phyloP scores from a whole-genome alignment of 495 filamentous ascomycete genomes.

The Neurospora sublineolata region DNA sequence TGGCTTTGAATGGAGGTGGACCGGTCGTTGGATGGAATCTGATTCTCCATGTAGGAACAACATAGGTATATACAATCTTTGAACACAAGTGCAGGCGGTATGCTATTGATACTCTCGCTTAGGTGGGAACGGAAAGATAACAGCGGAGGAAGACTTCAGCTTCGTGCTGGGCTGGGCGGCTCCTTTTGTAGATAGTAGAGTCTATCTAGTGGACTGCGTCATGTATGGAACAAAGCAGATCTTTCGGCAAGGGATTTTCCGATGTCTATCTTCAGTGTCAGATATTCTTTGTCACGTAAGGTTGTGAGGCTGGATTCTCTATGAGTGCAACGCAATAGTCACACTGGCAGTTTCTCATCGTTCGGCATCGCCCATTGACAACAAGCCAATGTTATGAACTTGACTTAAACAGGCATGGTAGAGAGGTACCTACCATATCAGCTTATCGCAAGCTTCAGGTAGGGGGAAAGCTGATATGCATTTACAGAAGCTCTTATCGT shows the following conservation, averaged over 20 bases:
- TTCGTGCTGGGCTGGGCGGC: not conserved
- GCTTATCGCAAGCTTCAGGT: not conserved
- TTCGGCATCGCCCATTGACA: not conserved
- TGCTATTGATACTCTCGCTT: not conserved
- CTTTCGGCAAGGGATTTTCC: not conserved
- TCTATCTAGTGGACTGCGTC: not conserved
- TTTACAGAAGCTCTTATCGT: not conserved
- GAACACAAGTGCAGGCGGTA: not conserved
- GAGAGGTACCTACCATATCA: not conserved
- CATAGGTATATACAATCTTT: constrained; percentile 6
- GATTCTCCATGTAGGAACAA: constrained; percentile 4
- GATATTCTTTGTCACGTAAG: not conserved
- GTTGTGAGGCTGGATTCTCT: not conserved
- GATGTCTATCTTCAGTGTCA: not conserved
- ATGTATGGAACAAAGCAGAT: not conserved
- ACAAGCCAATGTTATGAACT: not conserved
- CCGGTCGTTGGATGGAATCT: constrained; percentile 5
- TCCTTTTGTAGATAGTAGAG: not conserved
- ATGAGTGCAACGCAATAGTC: not conserved
- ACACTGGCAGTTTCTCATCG: not conserved
- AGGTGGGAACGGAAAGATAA: not conserved
- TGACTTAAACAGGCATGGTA: not conserved
- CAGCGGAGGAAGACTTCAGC: not conserved
- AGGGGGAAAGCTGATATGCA: not conserved
- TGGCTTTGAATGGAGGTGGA: constrained; percentile 4